Evolutionary conservation across 495 filamentous ascomycete genomes (phyloP).

Genomic region (Talaromyces stipitatus): DNA sequence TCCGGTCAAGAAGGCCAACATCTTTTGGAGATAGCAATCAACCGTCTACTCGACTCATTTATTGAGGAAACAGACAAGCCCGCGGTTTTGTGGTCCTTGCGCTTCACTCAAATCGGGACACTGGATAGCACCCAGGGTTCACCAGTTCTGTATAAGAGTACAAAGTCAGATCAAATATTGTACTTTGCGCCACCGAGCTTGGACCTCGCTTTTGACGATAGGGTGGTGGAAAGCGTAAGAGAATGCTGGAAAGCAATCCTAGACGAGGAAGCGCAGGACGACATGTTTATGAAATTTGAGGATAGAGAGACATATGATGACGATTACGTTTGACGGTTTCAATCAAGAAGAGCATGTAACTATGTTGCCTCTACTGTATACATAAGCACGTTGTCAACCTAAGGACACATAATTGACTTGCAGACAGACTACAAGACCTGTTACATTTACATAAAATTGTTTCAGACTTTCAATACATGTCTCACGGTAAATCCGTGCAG

Average conservation of each 20-base stretch:
- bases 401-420: too few relatives aligned
- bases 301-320: constrained; percentile 22
- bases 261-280: constrained; percentile 36
- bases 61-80: constrained; percentile 24
- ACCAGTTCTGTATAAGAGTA: constrained; percentile 12
- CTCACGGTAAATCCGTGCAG: neutral
- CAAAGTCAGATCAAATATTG: constrained; percentile 20
- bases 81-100: constrained; percentile 51
- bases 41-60: constrained; percentile 39
- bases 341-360: neutral
- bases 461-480: neutral
- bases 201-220: constrained; percentile 65
- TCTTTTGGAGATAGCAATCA: constrained; percentile 47
- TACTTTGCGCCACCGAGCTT: constrained; percentile 47
- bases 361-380: neutral
- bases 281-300: constrained; percentile 56
- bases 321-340: neutral
- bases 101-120: constrained; percentile 48
- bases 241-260: constrained; percentile 56
- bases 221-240: constrained; percentile 49
- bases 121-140: constrained; percentile 10
- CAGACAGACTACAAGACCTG: too few relatives aligned
- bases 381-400: neutral
- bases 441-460: neutral
- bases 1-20: constrained; percentile 26